phyloP scores from a whole-genome alignment of 2,329 filamentous ascomycete species.

The Sordariomycetes sp. region DNA sequence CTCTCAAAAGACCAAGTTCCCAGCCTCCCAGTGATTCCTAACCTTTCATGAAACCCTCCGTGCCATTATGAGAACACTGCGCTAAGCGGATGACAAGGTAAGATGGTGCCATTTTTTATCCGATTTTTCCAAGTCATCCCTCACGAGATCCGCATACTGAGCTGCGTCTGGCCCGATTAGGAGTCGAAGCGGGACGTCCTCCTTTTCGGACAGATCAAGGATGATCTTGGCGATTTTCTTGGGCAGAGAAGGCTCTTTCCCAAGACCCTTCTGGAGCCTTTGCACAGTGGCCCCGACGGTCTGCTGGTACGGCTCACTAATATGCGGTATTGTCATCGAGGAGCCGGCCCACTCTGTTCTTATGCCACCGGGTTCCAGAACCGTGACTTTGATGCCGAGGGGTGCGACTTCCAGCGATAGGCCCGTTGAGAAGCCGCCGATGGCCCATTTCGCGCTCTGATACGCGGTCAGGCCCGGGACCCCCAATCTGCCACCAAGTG shows the following conservation, averaged over 20 bases:
- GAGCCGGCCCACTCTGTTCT: conserved; percentile 25
- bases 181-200: background rate
- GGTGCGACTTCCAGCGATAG: conserved; percentile 22
- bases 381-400: conserved; percentile 25
- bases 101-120: no score
- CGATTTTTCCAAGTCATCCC: no score
- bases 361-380: conserved; percentile 28
- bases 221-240: background rate
- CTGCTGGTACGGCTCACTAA: conserved; percentile 22
- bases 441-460: conserved; percentile 26
- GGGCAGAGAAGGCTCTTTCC: background rate
- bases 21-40: no score
- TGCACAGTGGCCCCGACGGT: conserved; percentile 19
- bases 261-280: conserved; percentile 1
- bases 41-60: no score
- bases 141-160: background rate
- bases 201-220: background rate
- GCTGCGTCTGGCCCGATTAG: background rate
- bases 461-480: conserved; percentile 22
- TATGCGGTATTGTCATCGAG: conserved; percentile 13
- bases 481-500: conserved; percentile 22
- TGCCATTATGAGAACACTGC: no score
- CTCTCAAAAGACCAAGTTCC: no score
- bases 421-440: conserved; percentile 24
- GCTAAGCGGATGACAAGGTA: no score